A percentile compares a stretch with the other conserved stretches of the same genome.
Evolutionary conservation across 2,329 filamentous ascomycete genomes (phyloP).

Genomic region (Hymenoscyphus occultus): DNA sequence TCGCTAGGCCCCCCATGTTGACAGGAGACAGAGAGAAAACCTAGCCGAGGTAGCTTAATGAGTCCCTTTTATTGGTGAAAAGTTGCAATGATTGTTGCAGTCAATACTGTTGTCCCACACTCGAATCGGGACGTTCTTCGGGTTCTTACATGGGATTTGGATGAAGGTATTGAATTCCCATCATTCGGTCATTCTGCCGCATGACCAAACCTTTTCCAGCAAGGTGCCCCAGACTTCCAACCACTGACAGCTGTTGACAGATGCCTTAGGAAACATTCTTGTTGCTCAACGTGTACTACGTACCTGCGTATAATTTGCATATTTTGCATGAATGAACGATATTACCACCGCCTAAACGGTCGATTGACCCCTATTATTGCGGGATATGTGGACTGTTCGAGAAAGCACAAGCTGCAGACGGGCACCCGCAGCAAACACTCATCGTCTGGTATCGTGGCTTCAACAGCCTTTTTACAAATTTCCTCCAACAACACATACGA

Average conservation of each 20-base stretch:
- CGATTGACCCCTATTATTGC: conserved; percentile 10
- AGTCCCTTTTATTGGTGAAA: neutral
- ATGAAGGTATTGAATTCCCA: neutral
- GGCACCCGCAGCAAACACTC: neutral
- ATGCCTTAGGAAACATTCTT: neutral
- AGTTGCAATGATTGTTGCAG: neutral
- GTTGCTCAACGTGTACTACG: conserved; percentile 4
- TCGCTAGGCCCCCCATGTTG: neutral
- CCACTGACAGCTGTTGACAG: neutral
- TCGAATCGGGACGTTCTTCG: neutral
- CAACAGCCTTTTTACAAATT: conserved; percentile 1
- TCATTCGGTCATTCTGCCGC: conserved; percentile 5
- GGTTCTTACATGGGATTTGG: conserved; percentile 4
- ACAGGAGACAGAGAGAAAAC: neutral
- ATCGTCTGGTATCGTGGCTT: conserved; percentile 9
- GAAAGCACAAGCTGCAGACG: conserved; percentile 11
- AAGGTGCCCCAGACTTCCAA: neutral
- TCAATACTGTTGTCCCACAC: neutral
- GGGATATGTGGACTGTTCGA: neutral
- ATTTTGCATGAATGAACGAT: conserved; percentile 9
- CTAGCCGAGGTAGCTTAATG: neutral
- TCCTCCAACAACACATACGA: neutral
- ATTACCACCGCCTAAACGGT: conserved; percentile 7
- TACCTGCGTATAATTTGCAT: conserved; percentile 12
- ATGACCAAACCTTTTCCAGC: conserved; percentile 1